Evolutionary conservation across 2,329 filamentous ascomycete genomes (phyloP).

Genomic region (Magnaporthiopsis poae): DNA sequence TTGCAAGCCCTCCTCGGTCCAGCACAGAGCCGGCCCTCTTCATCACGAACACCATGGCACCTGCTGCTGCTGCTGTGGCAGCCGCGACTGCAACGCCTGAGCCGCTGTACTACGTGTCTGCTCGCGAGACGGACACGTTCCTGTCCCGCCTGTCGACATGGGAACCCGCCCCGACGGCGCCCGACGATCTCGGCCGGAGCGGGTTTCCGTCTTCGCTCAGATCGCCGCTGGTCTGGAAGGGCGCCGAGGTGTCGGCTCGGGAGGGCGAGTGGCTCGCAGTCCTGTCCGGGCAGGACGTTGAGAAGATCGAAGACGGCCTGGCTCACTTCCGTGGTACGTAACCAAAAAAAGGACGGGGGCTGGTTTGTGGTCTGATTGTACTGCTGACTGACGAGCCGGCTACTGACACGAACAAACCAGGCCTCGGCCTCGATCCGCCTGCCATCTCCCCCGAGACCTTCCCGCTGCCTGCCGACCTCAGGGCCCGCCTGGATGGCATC

Average conservation of each 20-base stretch:
- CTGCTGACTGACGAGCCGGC: too few species aligned
- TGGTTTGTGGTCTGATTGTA: too few species aligned
- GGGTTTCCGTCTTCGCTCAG: background rate
- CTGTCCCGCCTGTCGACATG: background rate
- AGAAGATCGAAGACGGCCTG: constrained; percentile 35
- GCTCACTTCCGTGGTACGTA: constrained; percentile 30
- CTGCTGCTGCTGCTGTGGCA: background rate
- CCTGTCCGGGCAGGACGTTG: constrained; percentile 34
- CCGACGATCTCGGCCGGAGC: constrained; percentile 1
- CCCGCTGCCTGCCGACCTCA: constrained; percentile 38
- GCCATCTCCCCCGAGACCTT: constrained; percentile 41
- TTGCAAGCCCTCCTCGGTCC: background rate
- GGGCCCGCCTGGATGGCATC: constrained; percentile 36
- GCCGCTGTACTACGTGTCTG: background rate
- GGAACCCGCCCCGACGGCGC: background rate
- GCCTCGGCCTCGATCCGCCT: constrained; percentile 24
- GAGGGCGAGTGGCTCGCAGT: constrained; percentile 38
- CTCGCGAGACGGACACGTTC: background rate
- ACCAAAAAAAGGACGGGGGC: too few species aligned
- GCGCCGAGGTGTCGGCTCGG: background rate
- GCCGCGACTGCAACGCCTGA: background rate
- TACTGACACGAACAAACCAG: background rate
- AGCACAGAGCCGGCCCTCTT: background rate
- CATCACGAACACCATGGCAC: background rate
- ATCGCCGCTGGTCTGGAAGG: background rate